Evolutionary conservation across 345 rosid species (phyloP), one percentile per base, ranked within the genome.

Genomic region (Theobroma cacao): DNA sequence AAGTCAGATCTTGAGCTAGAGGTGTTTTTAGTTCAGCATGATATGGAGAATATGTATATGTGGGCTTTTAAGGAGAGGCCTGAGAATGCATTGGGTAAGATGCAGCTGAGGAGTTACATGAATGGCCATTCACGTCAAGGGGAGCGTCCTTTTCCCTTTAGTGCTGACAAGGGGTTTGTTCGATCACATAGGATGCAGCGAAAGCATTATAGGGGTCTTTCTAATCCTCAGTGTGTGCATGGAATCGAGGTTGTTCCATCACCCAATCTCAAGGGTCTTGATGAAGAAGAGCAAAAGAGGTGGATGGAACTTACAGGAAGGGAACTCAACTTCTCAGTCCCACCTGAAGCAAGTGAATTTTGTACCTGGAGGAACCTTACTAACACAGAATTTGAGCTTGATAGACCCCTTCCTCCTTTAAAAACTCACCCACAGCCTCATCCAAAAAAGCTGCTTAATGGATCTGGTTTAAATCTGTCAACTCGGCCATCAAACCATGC

Each of bases 121-220:
- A 95, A 95, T 22, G 98, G 98, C 38, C 97, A 95, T 82, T 95
- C 97, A 5, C 92, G 99, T n/a, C 99, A 91, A 82, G 99, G 99
- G 30, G 98, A 95, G 80, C 94, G 94, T 0, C 82, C 95, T 14
- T 93, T 95, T 84, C 99, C 99, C 0, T 95, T 92, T 78, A 90
- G 95, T 69, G 95, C 79, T 17, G 98, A 95, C 38, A 95, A 89
- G 89, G 99, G 99, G 24, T 95, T 95, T 76, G 93, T 88, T 28
- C 88, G 98, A 79, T 95, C 99, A 77, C 99, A 95, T 62, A 87
- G 97, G 87, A 95, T 95, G 99, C 99, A 95, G 85, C 87, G 99
- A 77, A 95, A 95, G 86, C 98, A 95, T 52, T 95, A 95, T 60
- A 88, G 98, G 84, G 99, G 99, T 72, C 89, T 95, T 58, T 95